Evolutionary conservation across 2,329 filamentous ascomycete genomes (phyloP), one percentile per base, ranked within the genome.

Genomic region (Coniella vitis): DNA sequence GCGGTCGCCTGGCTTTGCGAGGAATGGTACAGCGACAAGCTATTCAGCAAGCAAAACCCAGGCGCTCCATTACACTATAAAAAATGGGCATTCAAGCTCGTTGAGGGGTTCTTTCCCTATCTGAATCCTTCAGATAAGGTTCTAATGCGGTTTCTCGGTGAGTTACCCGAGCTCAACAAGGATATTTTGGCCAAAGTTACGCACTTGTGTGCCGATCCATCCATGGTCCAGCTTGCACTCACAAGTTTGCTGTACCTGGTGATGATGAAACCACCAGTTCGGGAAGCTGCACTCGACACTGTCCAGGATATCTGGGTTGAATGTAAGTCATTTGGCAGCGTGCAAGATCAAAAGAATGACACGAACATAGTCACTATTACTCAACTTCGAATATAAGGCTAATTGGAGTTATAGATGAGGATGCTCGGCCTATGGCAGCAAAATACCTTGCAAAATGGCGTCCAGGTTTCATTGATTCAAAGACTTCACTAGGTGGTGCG

Each of bases 1-100:
- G 91, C 90, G 1, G 89, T 97, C 45, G 84, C 85, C 7, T 98
- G 93, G 93, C 75, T 98, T 14, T 95, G 86, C 58, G 93, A 98
- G 65, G 93, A 98, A 68, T 98, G 93, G 91, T 97, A 95, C 66
- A 94, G 90, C 59, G 91, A 97, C 64, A 82, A 66, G 64, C 68
- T 70, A 55, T 69, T 64, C 53, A 69, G 61, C 49, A 71, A 65
- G 47, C 61, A 62, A n/a, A 65, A 65, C 31, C 63, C 64, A 10
- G 71, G 75, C 36, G 74, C 75, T 7, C 73, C 78, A 3, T 61
- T 76, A 31, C 79, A 93, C 64, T 96, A 95, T 65, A 82, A 89
- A 52, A 81, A 81, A 60, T 94, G 87, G 78, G 81, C 83, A 2
- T 67, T 90, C 53, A 84, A 83, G 52, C 74, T 97, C n/a, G 74